These are phyloP conservation scores for Botryotinia globosa DNA, from an alignment of 2,329 filamentous ascomycete species.

Conservation along the genomic window DNA sequence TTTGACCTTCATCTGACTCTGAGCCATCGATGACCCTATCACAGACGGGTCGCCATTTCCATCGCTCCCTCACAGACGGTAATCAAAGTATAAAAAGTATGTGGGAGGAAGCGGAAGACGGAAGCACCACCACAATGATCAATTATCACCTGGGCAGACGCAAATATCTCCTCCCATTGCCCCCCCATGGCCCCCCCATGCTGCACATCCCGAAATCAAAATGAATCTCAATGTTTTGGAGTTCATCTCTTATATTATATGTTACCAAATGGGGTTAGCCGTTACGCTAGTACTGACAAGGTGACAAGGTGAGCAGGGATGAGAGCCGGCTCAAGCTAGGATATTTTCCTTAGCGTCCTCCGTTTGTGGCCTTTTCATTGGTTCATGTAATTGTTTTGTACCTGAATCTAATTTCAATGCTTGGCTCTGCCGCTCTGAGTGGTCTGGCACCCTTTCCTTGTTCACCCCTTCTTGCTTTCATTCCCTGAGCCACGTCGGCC, in stretches of 20 bases:
- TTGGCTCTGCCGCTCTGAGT: background rate
- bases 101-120: no score
- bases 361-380: background rate
- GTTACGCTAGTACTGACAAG: background rate
- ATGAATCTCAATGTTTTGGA: constrained; percentile 7
- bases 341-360: background rate
- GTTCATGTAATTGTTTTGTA: background rate
- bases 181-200: no score
- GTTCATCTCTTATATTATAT: background rate
- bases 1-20: background rate
- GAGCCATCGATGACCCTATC: background rate
- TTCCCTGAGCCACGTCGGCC: background rate
- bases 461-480: constrained; percentile 12
- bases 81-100: background rate
- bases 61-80: background rate
- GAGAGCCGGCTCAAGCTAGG: background rate
- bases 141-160: background rate
- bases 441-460: background rate
- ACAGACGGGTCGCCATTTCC: no score
- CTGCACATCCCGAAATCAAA: background rate
- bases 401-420: constrained; percentile 9
- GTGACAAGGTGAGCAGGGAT: background rate
- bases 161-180: background rate
- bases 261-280: background rate
- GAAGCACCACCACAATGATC: no score